Evolutionary conservation across 2,329 filamentous ascomycete genomes (phyloP).

Genomic region (Colletotrichum kahawae): DNA sequence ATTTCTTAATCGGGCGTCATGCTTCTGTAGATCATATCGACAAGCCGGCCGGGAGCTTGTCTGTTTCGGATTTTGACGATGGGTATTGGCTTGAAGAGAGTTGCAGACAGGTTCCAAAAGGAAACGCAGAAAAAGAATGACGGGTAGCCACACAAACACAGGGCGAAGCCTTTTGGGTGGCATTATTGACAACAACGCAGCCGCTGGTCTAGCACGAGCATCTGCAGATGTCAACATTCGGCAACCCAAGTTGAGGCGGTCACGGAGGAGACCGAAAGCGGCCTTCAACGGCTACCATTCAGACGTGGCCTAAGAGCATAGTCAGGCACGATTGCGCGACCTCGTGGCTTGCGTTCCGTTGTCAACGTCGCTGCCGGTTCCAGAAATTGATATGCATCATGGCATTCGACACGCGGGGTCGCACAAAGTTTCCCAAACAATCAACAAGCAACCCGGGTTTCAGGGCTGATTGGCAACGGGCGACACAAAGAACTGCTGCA

Average conservation of each 20-base stretch:
- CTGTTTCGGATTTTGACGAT: slow-evolving; percentile 10
- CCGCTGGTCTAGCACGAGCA: neutral
- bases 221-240: slow-evolving; percentile 8
- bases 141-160: slow-evolving; percentile 10
- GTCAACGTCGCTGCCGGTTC: neutral
- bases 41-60: slow-evolving; percentile 1
- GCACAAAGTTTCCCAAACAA: neutral
- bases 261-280: neutral
- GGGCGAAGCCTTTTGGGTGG: slow-evolving; percentile 6
- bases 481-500: neutral
- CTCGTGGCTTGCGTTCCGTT: slow-evolving; percentile 3
- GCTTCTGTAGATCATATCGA: slow-evolving; percentile 7
- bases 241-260: neutral
- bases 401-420: neutral
- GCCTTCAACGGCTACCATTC: neutral
- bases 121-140: slow-evolving; percentile 10
- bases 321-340: neutral
- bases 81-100: neutral
- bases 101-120: slow-evolving; percentile 10
- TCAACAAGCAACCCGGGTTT: neutral
- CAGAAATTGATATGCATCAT: neutral
- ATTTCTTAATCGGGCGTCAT: slow-evolving; percentile 16
- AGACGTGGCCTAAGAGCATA: neutral
- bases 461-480: neutral
- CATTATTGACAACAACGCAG: slow-evolving; percentile 8